Evolutionary conservation across 2,329 filamentous ascomycete species (phyloP), one percentile per base, ranked within the genome.

Genomic region (Cladosporium sp.): DNA sequence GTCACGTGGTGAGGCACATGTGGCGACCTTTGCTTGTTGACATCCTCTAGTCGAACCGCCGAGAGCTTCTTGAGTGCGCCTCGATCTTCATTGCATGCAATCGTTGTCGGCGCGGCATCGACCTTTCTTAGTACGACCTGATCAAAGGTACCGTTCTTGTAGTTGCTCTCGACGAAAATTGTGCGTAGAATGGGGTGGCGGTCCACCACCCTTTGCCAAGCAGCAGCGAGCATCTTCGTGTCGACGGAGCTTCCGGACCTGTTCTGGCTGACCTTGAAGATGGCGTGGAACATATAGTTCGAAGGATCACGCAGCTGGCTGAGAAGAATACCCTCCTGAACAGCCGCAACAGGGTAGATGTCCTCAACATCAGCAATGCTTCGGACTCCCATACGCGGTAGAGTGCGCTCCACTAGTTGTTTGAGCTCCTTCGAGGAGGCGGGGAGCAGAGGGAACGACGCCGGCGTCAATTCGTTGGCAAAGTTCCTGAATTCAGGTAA

Each of bases 161-260:
- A 58, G 37, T 58, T 65, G 40, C 53, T 58, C 46, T 65, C 62
- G 8, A 78, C 70, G 16, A 80, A 74, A 1, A 78, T 72, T 5
- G 80, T 81, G 1, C 80, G 74, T 16, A 82, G 68, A 5, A 81
- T 76, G 7, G 77, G 73, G 4, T 70, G 71, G 21, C 71, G 72
- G 5, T 68, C 64, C 5, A 75, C 66, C 3, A 78, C 72, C 7
- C 68, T 69, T 21, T 78, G 73, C 69, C 80, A 82, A 0, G 80
- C 78, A 16, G 69, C 62, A 62, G 76, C 73, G 37, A 80, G 73
- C 4, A 66, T 72, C 14, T 73, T 55, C 0, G 78, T 70, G 11
- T 74, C 73, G 49, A 79, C 73, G 1, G 40, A 46, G 55, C 29
- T 29, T 50, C 44, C 40, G 10, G 62, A 37, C 14, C 18, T 58